Base-by-base conservation (phyloP, 2,329 filamentous ascomycete species). In the Aspergillus fumigatus region DNA sequence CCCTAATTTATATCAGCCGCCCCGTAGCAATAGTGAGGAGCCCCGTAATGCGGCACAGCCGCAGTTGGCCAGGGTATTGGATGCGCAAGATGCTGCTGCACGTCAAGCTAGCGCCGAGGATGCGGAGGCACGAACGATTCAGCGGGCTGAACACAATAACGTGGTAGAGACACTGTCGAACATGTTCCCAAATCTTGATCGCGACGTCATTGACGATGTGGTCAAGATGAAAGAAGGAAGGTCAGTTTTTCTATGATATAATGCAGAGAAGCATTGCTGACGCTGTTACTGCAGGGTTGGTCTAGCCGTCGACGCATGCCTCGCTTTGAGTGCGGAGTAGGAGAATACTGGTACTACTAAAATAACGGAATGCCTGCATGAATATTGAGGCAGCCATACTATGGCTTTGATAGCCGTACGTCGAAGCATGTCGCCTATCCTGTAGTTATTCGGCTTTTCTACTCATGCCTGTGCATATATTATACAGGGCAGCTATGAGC, bases 131-230 rank as follows among this genome's bases (percentile, higher is more conserved):
- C 85, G 92, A 62, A 82, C 89, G 17, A 85, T 97, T 58, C 87
- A 94, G 64, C 82, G 86, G 38, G 87, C 88, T 54, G 94, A 99
- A 79, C 92, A 97, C 74, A 81, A 85, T 53, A 93, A 92, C 65
- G 87, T 99, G 7, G 93, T 97, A 2, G 94, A 97, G 76, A 97
- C 94, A 38, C 77, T 99, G 56, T 87, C 90, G 50, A 89, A 91
- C 65, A 99, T 99, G 94, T 99, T 99, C 72, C 94, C 94, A 0
- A 92, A 95, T 69, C 79, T 99, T 51, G 94, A 99, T 73, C 85
- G 86, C 67, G 95, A 99, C 50, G 84, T 99, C 40, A 97, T 99
- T 70, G 92, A 92, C 67, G 94, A 99, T 76, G 94, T 99, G 43
- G 94, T 99, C 26, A 87, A 93, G 72, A 86, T 95, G 78, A 97